Conservation (phyloP, 495 filamentous ascomycete species). For the Cenococcum geophilum region DNA sequence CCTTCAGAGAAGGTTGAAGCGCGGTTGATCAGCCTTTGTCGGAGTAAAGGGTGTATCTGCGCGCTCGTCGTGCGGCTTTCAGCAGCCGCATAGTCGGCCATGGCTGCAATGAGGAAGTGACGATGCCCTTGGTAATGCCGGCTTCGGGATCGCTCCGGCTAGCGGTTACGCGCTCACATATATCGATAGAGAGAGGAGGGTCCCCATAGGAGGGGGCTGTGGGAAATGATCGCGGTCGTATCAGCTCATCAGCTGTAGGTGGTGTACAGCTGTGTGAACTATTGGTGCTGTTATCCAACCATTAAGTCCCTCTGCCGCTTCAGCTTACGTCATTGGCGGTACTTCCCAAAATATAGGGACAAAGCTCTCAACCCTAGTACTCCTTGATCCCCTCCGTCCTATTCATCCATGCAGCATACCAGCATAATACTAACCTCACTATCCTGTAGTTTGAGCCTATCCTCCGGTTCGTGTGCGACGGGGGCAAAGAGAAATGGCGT, state of each 20-base stretch:
- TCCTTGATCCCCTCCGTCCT: too few relatives aligned
- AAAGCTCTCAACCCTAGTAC: too few relatives aligned
- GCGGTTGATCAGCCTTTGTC: conserved; percentile 27
- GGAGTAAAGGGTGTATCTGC: conserved; percentile 24
- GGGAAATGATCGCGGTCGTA: not conserved
- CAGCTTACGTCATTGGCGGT: not conserved
- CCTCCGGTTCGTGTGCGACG: too few relatives aligned
- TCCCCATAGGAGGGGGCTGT: too few relatives aligned
- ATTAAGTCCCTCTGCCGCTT: not conserved
- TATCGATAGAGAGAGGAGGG: not conserved
- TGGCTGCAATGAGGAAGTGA: conserved; percentile 2
- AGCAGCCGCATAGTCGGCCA: conserved; percentile 12
- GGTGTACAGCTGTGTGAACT: not conserved
- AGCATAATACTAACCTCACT: too few relatives aligned
- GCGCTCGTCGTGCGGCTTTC: conserved; percentile 11
- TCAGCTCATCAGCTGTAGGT: not conserved
- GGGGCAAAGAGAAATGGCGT: too few relatives aligned
- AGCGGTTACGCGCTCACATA: not conserved
- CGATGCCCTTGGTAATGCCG: not conserved
- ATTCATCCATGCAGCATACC: too few relatives aligned
- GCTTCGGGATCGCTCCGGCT: not conserved
- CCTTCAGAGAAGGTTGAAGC: conserved; percentile 27
- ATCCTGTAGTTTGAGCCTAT: too few relatives aligned
- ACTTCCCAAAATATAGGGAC: not conserved
- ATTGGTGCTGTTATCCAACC: not conserved